Evolutionary conservation across 805 yeast genomes (phyloP).

Genomic region (Teunomyces tritomae): DNA sequence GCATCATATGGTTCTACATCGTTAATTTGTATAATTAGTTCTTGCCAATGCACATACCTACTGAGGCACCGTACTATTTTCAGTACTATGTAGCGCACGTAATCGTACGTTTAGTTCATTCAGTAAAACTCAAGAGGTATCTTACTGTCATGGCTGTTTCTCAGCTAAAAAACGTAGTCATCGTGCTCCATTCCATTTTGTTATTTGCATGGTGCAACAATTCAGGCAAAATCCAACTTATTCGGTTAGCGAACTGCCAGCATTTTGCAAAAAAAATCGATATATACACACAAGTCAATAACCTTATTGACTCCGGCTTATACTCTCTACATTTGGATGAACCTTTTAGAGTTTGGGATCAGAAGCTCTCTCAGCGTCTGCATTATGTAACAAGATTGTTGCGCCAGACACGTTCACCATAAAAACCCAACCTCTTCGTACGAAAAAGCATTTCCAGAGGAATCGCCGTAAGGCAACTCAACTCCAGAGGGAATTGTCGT

Average conservation of each 20-base stretch:
- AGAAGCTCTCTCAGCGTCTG: slow-evolving; percentile 47
- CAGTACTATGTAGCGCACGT: slow-evolving; percentile 6
- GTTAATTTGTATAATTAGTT: slow-evolving; percentile 4
- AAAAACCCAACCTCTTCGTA: slow-evolving; percentile 38
- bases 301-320: background rate
- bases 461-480: slow-evolving; percentile 36
- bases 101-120: slow-evolving; percentile 8
- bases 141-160: background rate
- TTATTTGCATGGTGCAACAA: background rate
- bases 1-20: slow-evolving; percentile 4
- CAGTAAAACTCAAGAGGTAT: slow-evolving; percentile 7
- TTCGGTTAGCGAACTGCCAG: background rate
- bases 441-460: slow-evolving; percentile 32
- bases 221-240: background rate
- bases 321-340: slow-evolving; percentile 1
- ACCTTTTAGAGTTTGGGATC: slow-evolving; percentile 26
- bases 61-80: too few relatives aligned
- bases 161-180: slow-evolving; percentile 9
- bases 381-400: slow-evolving; percentile 45
- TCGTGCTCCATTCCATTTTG: slow-evolving; percentile 1
- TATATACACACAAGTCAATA: background rate
- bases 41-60: slow-evolving; percentile 4
- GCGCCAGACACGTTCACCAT: slow-evolving; percentile 52
- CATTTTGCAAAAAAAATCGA: background rate
- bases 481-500: slow-evolving; percentile 43